Conservation (phyloP, 306 rosid species). For the Cicer cuneatum region DNA sequence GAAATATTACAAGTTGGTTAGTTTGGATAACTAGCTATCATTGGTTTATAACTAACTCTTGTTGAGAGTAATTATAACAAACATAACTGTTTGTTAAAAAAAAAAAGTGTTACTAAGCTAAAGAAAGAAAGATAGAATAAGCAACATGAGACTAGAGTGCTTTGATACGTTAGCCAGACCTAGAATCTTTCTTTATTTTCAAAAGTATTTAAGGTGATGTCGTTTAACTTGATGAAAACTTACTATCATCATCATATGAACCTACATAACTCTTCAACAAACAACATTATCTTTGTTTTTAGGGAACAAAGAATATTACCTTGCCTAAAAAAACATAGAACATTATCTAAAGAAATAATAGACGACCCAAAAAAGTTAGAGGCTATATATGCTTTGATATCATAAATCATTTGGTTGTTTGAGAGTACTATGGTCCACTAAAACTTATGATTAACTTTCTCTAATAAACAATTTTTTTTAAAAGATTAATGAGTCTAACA, state of each 20-base stretch:
- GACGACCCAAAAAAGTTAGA: too few relatives aligned
- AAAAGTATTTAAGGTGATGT: slow-evolving; percentile 1
- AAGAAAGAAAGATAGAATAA: neutral
- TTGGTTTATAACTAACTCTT: slow-evolving; percentile 13
- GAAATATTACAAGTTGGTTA: neutral
- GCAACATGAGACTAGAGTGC: slow-evolving; percentile 13
- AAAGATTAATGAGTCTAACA: too few relatives aligned
- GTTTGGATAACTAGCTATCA: slow-evolving; percentile 1
- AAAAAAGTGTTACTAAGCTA: neutral
- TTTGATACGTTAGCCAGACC: neutral
- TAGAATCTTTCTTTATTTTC: slow-evolving; percentile 18
- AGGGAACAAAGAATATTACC: too few relatives aligned
- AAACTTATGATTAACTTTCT: too few relatives aligned
- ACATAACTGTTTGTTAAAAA: neutral
- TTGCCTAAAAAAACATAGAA: too few relatives aligned
- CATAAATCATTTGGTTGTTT: too few relatives aligned
- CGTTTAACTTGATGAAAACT: slow-evolving; percentile 4
- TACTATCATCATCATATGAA: neutral
- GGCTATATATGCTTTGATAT: too few relatives aligned
- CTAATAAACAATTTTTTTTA: too few relatives aligned
- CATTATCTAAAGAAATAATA: too few relatives aligned
- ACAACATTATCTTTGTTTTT: neutral
- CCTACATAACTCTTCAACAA: neutral
- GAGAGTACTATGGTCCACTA: too few relatives aligned
- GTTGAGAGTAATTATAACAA: neutral